A percentile compares a stretch with the other conserved stretches of the same genome.
Evolutionary conservation across 2,329 filamentous ascomycete species (phyloP).

Genomic region (Aspergillus viridinutans): DNA sequence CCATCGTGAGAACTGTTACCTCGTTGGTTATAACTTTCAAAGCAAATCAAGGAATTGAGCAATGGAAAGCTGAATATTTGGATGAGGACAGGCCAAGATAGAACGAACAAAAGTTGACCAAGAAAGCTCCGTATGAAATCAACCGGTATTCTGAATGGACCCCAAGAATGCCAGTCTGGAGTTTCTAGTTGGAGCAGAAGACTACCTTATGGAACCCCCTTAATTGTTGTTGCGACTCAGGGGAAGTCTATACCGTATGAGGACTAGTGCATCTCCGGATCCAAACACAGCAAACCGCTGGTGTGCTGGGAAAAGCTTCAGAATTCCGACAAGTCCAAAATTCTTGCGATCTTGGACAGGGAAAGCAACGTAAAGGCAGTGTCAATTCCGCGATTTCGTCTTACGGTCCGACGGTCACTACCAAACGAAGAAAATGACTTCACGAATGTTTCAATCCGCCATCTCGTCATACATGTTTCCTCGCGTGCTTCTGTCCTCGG

Average conservation of each 20-base stretch:
- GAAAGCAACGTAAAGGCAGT: not conserved
- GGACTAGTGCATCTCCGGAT: constrained; percentile 30
- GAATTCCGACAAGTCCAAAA: not conserved
- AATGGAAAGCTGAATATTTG: not conserved
- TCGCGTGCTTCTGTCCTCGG: constrained; percentile 14
- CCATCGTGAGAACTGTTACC: constrained; percentile 53
- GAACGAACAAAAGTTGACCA: constrained; percentile 5
- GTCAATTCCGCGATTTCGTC: not conserved
- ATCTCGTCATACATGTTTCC: constrained; percentile 21
- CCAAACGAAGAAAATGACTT: constrained; percentile 21
- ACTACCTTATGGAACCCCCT: constrained; percentile 15
- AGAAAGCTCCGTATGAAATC: constrained; percentile 1
- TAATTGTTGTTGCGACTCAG: constrained; percentile 33
- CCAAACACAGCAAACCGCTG: constrained; percentile 17
- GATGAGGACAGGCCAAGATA: not conserved
- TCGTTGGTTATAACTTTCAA: not conserved
- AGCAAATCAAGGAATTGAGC: not conserved
- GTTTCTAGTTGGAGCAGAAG: constrained; percentile 11
- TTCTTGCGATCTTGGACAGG: not conserved
- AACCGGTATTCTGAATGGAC: constrained; percentile 16
- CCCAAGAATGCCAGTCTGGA: constrained; percentile 6
- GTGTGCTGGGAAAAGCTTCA: constrained; percentile 19
- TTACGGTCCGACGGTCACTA: not conserved
- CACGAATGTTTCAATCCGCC: constrained; percentile 20
- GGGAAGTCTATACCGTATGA: constrained; percentile 29